These are phyloP conservation scores for Aspergillus terreus DNA, from an alignment of 2,329 filamentous ascomycete species.

Conservation along the genomic window DNA sequence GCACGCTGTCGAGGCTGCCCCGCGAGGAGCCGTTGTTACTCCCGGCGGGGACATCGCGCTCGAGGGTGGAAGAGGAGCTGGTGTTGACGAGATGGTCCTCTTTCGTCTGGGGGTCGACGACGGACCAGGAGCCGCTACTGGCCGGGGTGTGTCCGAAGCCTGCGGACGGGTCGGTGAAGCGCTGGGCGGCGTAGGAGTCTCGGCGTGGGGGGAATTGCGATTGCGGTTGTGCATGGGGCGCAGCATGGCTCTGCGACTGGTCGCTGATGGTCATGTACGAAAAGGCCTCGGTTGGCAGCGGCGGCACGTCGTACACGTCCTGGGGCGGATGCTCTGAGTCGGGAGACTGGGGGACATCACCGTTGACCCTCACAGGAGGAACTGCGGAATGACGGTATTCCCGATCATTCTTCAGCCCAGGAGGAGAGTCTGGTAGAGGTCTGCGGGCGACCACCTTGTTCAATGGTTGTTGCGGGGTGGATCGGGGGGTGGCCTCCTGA, in stretches of 20 bases:
- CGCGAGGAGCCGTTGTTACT: constrained; percentile 31
- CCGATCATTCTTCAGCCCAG: constrained; percentile 18
- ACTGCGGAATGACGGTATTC: constrained; percentile 29
- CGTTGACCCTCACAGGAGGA: constrained; percentile 33
- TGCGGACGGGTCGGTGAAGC: constrained; percentile 6
- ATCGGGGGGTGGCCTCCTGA: constrained; percentile 21
- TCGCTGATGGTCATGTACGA: constrained; percentile 25
- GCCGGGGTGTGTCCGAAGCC: constrained; percentile 28
- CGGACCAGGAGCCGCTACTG: constrained; percentile 35
- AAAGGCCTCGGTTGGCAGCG: constrained; percentile 23
- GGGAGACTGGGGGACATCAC: constrained; percentile 21
- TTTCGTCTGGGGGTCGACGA: constrained; percentile 24
- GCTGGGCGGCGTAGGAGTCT: constrained; percentile 21
- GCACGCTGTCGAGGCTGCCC: constrained; percentile 34
- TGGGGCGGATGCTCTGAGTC: constrained; percentile 25
- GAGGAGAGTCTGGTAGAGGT: constrained; percentile 15
- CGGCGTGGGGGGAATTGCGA: constrained; percentile 20
- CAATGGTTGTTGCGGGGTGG: constrained; percentile 18
- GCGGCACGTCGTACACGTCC: constrained; percentile 18
- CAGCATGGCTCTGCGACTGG: constrained; percentile 14
- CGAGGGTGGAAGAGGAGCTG: constrained; percentile 23
- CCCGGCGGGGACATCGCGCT: constrained; percentile 19
- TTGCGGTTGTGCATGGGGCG: constrained; percentile 6
- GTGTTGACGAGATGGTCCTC: constrained; percentile 17
- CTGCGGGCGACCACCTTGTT: constrained; percentile 25